These are phyloP conservation scores for Candida tetrigidarum DNA, from an alignment of 1,139 yeast species.

Conservation along the genomic window DNA sequence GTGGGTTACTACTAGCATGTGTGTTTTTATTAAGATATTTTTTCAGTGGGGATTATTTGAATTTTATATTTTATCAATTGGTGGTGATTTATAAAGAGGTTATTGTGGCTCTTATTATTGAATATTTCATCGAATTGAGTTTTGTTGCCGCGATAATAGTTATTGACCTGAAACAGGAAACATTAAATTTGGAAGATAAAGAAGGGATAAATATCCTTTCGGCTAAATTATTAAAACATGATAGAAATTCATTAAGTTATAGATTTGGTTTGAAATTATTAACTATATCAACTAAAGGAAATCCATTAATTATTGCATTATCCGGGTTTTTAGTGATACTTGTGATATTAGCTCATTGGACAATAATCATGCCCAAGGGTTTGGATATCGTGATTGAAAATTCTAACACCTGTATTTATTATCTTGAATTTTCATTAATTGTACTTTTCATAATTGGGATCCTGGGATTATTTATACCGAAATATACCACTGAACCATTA, in stretches of 20 bases:
- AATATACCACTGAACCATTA: not conserved
- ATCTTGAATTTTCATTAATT: conserved; percentile 34
- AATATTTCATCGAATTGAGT: conserved; percentile 62
- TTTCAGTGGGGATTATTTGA: conserved; percentile 24
- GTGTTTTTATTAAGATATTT: conserved; percentile 8
- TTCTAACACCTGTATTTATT: conserved; percentile 31
- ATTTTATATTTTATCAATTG: conserved; percentile 24
- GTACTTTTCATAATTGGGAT: conserved; percentile 31
- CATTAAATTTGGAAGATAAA: conserved; percentile 30
- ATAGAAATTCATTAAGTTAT: conserved; percentile 27
- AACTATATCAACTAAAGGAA: conserved; percentile 36
- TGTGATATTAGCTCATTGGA: conserved; percentile 29
- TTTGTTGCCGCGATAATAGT: conserved; percentile 66
- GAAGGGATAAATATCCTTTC: conserved; percentile 34
- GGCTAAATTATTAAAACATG: conserved; percentile 25
- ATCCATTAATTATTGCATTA: conserved; percentile 5
- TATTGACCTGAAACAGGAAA: conserved; percentile 67
- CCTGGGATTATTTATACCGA: conserved; percentile 24
- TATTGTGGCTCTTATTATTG: conserved; percentile 50
- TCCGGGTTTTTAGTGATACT: conserved; percentile 9
- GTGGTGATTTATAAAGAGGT: conserved; percentile 22
- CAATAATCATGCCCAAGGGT: conserved; percentile 29
- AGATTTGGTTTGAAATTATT: conserved; percentile 40
- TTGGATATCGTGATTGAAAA: conserved; percentile 23
- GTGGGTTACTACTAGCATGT: not conserved